Conservation (phyloP, 306 rosid species). For the Cotoneaster glaucophyllus region DNA sequence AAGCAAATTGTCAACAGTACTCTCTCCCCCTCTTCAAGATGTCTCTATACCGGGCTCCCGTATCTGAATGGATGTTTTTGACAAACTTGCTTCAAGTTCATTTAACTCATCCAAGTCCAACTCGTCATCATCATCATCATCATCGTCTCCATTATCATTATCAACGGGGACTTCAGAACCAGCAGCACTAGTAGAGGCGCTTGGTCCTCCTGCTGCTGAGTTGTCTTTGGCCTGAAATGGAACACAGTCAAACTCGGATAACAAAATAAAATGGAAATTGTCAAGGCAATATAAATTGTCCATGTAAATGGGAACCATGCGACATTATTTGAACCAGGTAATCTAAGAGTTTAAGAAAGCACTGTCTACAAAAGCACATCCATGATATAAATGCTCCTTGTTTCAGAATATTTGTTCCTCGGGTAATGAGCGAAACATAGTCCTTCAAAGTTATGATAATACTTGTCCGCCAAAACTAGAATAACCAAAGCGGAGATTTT, state of each 20-base stretch:
- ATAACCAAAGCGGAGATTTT: background rate
- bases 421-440: background rate
- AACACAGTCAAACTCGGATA: background rate
- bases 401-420: background rate
- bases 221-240: conserved; percentile 16
- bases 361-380: background rate
- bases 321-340: background rate
- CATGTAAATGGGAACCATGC: background rate
- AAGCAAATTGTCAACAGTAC: background rate
- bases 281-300: background rate
- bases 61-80: conserved; percentile 60
- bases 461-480: background rate
- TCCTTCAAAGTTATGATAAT: background rate
- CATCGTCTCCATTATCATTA: conserved; percentile 12
- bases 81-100: conserved; percentile 70
- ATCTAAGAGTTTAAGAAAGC: background rate
- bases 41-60: conserved; percentile 49
- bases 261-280: background rate
- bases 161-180: conserved; percentile 17
- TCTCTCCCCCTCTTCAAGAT: conserved; percentile 17
- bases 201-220: conserved; percentile 29
- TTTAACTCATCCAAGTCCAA: conserved; percentile 65
- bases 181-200: conserved; percentile 37
- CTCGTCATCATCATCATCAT: conserved; percentile 44
- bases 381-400: background rate